Evolutionary conservation across 2,329 filamentous ascomycete species (phyloP), one percentile per base, ranked within the genome.

Genomic region (Neofusicoccum laricinum): DNA sequence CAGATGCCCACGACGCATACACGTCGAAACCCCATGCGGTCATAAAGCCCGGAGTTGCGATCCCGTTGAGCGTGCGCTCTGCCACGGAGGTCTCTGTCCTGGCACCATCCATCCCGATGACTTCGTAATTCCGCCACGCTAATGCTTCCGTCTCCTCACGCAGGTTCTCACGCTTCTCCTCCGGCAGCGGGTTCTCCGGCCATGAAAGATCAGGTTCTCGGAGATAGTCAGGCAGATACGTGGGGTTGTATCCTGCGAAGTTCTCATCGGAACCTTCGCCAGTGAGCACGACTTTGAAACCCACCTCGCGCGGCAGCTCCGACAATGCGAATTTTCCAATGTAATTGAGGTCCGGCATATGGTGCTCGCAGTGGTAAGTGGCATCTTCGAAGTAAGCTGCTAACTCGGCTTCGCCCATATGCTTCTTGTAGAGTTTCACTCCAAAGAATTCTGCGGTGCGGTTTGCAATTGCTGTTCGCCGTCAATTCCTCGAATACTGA

Each of bases 251-350:
- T 34, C 85, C 85, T 2, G 75, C 80, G 69, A 86, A 86, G 58
- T 81, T 77, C 73, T 86, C 84, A 66, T 86, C 84, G 8, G 82
- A 73, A 4, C 82, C 83, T 68, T 85, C 82, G 21, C 79, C 80
- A 0, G 83, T 85, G 3, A 87, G 72, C 2, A 87, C 80, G 4
- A 86, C 84, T 65, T 84, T 84, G 70, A 82, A 77, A 7, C 83
- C 83, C 10, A 77, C 71, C 43, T 81, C 73, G 12, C 73, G 77
- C 0, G 81, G 77, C 0, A 82, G 68, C 32, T 77, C 77, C 0
- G 82, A 82, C 2, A 86, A 75, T n/a, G 78, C 78, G 65, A 79
- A 82, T 66, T 84, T 84, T 30, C 79, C 83, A 15, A 86, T 77
- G 30, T 73, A 79, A 68, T 85, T 85, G 34, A 86, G 77, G 68